Percentiles rank a stretch among this genome's conserved stretches.
Evolutionary conservation across 257 asterid genomes (phyloP).

Genomic region (Nicotiana tomentosiformis): DNA sequence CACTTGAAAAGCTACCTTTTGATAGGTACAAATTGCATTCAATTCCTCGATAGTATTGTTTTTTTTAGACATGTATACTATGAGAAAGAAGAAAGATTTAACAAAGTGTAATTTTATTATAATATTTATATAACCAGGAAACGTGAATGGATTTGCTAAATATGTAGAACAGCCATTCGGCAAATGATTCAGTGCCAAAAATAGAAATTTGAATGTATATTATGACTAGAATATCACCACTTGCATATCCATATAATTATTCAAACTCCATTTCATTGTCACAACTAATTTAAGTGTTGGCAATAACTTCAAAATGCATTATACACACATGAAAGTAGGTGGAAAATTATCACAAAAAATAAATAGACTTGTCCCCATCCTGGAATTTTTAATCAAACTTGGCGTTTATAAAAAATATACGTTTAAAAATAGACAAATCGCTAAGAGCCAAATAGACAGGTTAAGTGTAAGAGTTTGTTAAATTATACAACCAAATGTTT

Average conservation of each 20-base stretch:
- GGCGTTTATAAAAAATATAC: neutral
- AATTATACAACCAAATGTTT: neutral
- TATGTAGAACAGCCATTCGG: neutral
- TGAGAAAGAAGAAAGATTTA: no score
- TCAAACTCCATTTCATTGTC: neutral
- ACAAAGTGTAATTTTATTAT: neutral
- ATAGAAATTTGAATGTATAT: neutral
- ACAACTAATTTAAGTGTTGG: neutral
- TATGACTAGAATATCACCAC: neutral
- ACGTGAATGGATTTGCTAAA: neutral
- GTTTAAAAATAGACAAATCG: neutral
- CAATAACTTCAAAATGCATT: neutral
- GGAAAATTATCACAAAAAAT: neutral
- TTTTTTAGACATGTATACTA: neutral
- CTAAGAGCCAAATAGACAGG: neutral
- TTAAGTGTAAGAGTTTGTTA: neutral
- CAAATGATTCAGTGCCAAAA: neutral
- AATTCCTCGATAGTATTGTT: no score
- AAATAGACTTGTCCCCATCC: neutral
- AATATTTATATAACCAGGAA: neutral
- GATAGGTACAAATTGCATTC: neutral
- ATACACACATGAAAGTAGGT: slow-evolving; percentile 3
- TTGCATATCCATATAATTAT: neutral
- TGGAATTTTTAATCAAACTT: neutral
- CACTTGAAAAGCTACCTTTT: no score